Evolutionary conservation across 73 alveolate species (phyloP), one percentile per base, ranked within the genome.

Genomic region (Symbiodinium pilosum): DNA sequence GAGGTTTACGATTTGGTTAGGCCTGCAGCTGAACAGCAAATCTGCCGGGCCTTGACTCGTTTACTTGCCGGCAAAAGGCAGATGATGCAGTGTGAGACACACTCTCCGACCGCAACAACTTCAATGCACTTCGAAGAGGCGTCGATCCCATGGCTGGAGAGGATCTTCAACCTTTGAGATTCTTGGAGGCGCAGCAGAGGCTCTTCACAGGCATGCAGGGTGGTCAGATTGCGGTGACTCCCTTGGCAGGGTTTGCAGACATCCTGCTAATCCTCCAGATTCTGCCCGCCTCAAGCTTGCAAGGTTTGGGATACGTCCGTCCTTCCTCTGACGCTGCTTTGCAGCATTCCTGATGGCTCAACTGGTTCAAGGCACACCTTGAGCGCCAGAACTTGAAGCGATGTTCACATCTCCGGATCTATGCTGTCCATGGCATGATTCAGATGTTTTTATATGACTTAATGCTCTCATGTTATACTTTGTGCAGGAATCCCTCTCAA

Each of bases 201-300:
- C 97, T 91, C 59, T 91, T 91, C 88, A 91, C 97, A 5, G 97
- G 97, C 16, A 75, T 91, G 4, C 97, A 91, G 88, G 32, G 89
- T 43, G 97, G 97, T 26, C 89, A 68, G 43, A 43, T 91, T 81
- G 81, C 81, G 81, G 81, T n/a, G 12, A 38, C 81, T 64, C 34
- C 39, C 39, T n/a, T 30, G 16, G n/a, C n/a, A n/a, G n/a, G n/a
- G n/a, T n/a, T n/a, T n/a, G n/a, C n/a, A n/a, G n/a, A n/a, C n/a
- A n/a, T n/a, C n/a, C n/a, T n/a, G n/a, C n/a, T n/a, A n/a, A n/a
- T n/a, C n/a, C n/a, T n/a, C n/a, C n/a, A n/a, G n/a, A n/a, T n/a
- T n/a, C n/a, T n/a, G n/a, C n/a, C n/a, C n/a, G n/a, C n/a, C n/a
- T n/a, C n/a, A 8, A 9, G 41, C 14, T 26, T 28, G 77, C 16